phyloP scores from a whole-genome alignment of 2,329 filamentous ascomycete genomes.

The Aspergillus sclerotialis region DNA sequence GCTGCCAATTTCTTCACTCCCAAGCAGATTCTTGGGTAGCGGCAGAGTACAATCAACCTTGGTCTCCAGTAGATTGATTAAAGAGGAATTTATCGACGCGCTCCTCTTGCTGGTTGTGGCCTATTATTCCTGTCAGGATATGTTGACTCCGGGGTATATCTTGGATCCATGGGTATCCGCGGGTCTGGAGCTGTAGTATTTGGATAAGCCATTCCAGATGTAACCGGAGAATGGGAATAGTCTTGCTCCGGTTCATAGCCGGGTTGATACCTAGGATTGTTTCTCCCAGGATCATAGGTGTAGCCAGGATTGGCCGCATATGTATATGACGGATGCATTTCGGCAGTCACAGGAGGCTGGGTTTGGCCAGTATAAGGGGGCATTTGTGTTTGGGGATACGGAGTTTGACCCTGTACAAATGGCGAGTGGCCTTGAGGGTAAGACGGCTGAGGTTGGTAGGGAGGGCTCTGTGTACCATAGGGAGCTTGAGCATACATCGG shows the following conservation, averaged over 20 bases:
- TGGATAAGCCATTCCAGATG: constrained; percentile 35
- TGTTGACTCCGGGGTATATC: constrained; percentile 34
- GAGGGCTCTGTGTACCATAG: constrained; percentile 26
- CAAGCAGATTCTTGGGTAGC: constrained; percentile 4
- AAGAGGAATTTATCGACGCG: too few species aligned
- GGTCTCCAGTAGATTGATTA: constrained; percentile 1
- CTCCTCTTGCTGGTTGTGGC: constrained; percentile 33
- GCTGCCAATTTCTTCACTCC: constrained; percentile 7
- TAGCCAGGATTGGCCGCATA: constrained; percentile 28
- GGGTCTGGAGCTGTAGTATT: constrained; percentile 34
- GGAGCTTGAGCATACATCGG: constrained; percentile 26
- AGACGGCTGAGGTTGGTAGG: constrained; percentile 24
- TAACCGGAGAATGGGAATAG: constrained; percentile 35
- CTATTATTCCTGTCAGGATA: constrained; percentile 32
- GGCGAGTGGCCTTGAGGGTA: constrained; percentile 29
- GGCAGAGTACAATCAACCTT: constrained; percentile 5
- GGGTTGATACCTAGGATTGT: constrained; percentile 34
- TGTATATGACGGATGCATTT: constrained; percentile 33
- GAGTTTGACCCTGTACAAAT: constrained; percentile 26
- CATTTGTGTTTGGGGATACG: constrained; percentile 24
- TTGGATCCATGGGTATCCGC: constrained; percentile 37
- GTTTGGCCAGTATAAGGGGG: constrained; percentile 25
- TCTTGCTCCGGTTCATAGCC: constrained; percentile 36
- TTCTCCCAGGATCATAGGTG: constrained; percentile 31
- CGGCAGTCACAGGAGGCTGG: constrained; percentile 32